Evolutionary conservation across 2,329 filamentous ascomycete species (phyloP), one percentile per base, ranked within the genome.

Genomic region (Huntiella bhutanensis): DNA sequence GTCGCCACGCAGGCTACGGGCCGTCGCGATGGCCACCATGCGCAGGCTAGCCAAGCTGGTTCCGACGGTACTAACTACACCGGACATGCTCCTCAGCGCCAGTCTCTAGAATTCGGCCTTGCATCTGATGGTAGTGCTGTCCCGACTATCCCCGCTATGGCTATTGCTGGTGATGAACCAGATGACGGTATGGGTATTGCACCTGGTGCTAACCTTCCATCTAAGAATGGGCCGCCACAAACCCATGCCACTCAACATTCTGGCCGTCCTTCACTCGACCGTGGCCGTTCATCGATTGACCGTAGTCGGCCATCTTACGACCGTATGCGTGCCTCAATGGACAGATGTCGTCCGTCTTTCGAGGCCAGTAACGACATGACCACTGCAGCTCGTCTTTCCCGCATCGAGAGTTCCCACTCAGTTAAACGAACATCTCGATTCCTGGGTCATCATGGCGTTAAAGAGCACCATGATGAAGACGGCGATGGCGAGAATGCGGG

Each of bases 1-100:
- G 77, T 88, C 55, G 81, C 84, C 42, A 88, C 84, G 12, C 72
- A 75, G 40, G 76, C 75, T 39, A 88, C 82, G 32, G 22, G 22
- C 22, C 22, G 22, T 28, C 22, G 22, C 22, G 22, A 28, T 28
- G 44, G 38, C 33, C 60, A 61, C 16, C 80, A 91, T 58, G 88
- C 77, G 52, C 68, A 86, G 53, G 79, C 80, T 43, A 91, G 83
- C 55, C 84, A 93, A 58, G 92, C 88, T 55, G 85, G 86, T 51
- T 95, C 87, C 63, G 87, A 94, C 61, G 88, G 85, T 51, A 95
- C 91, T 43, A 87, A 92, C 55, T 92, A 86, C 60, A 92, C 85
- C 16, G 66, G 70, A 43, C 73, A 75, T 54, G 71, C 77, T 51
- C 64, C 68, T 32, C 40, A 49, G 15, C 48, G 48, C 38, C 48